A percentile compares a stretch with the other conserved stretches of the same genome.
Evolutionary conservation across 2,329 filamentous ascomycete species (phyloP).

Genomic region (Fusarium chlamydosporum): DNA sequence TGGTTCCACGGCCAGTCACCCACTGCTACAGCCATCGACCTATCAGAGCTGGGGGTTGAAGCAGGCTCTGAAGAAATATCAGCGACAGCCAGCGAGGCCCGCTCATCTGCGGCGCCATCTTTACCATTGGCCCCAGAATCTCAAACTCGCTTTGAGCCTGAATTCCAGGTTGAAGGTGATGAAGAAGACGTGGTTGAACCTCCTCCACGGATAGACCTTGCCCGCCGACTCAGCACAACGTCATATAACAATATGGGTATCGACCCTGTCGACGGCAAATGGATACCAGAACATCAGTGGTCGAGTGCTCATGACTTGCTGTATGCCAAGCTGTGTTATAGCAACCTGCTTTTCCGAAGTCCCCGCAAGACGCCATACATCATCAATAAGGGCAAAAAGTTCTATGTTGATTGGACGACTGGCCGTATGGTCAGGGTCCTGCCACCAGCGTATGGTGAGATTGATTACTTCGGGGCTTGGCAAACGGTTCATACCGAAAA

Average conservation of each 20-base stretch:
- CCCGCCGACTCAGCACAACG: conserved; percentile 61
- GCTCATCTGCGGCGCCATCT: conserved; percentile 28
- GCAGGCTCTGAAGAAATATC: conserved; percentile 44
- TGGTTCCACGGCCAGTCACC: conserved; percentile 62
- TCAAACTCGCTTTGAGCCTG: conserved; percentile 44
- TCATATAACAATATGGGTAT: conserved; percentile 63
- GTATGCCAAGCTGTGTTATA: conserved; percentile 72
- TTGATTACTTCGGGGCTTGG: conserved; percentile 65
- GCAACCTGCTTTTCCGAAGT: conserved; percentile 69
- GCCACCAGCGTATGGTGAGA: conserved; percentile 68
- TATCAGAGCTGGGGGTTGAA: conserved; percentile 46
- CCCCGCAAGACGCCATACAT: conserved; percentile 72
- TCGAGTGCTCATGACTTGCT: conserved; percentile 69
- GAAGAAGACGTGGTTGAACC: conserved; percentile 41
- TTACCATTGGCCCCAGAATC: conserved; percentile 37
- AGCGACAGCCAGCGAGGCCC: conserved; percentile 38
- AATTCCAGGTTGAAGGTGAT: conserved; percentile 44
- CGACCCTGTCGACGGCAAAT: conserved; percentile 67
- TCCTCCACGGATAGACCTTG: conserved; percentile 52
- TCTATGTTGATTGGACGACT: conserved; percentile 72
- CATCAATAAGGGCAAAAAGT: conserved; percentile 69
- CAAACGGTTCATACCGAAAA: conserved; percentile 66
- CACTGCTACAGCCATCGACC: conserved; percentile 47
- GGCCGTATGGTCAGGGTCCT: conserved; percentile 68
- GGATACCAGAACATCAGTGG: conserved; percentile 69